A percentile compares a stretch with the other conserved stretches of the same genome.
These are phyloP conservation scores for Hirschfeldia incana DNA, from an alignment of 345 rosid genomes.

Conservation along the genomic window DNA sequence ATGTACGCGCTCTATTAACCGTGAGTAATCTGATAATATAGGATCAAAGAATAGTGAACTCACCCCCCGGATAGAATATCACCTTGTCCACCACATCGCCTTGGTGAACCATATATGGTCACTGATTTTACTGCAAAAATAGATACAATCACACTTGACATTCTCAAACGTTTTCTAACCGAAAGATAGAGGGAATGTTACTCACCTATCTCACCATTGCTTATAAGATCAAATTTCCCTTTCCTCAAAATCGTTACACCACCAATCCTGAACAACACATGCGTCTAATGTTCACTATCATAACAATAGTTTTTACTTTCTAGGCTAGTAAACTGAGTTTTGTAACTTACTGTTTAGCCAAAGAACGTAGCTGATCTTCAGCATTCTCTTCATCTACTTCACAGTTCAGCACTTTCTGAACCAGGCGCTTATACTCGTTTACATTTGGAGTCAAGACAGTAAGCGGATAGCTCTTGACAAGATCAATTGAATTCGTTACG, in stretches of 20 bases:
- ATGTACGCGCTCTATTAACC: conserved; percentile 8
- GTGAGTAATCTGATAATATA: neutral
- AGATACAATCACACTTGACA: neutral
- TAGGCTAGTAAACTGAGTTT: neutral
- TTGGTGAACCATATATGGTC: conserved; percentile 74
- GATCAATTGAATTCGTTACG: conserved; percentile 63
- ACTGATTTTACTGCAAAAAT: conserved; percentile 70
- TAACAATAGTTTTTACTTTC: neutral
- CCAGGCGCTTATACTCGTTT: conserved; percentile 87
- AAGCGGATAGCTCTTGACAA: conserved; percentile 69
- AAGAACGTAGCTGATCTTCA: conserved; percentile 56
- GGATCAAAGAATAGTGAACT: conserved; percentile 9
- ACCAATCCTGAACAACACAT: conserved; percentile 63
- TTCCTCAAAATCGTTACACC: conserved; percentile 81
- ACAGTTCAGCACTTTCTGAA: conserved; percentile 67
- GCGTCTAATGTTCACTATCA: neutral
- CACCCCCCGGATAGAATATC: conserved; percentile 97
- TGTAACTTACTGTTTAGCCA: conserved; percentile 62
- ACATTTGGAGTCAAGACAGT: conserved; percentile 93
- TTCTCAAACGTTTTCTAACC: neutral
- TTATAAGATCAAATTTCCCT: conserved; percentile 83
- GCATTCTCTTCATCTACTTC: conserved; percentile 67
- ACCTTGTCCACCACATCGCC: conserved; percentile 98
- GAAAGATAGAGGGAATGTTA: neutral
- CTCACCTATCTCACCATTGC: conserved; percentile 76